A percentile compares a stretch with the other conserved stretches of the same genome.
These are phyloP conservation scores for Marasmius sp. DNA, from an alignment of 1,284 basidiomycete genomes.

Conservation along the genomic window DNA sequence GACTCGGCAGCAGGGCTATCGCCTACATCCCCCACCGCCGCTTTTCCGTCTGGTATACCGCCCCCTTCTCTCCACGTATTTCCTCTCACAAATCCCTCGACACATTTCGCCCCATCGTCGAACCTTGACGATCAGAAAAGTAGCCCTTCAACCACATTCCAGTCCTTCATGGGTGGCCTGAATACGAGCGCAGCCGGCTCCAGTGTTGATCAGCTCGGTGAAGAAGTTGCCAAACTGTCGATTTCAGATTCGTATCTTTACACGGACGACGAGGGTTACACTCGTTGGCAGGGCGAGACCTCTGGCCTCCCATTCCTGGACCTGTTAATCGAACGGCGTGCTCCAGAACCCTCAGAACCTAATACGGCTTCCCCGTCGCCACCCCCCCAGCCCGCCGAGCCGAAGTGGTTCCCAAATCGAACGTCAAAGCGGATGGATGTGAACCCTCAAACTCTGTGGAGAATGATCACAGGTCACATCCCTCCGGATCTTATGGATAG, in stretches of 20 bases:
- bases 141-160: constrained; percentile 45
- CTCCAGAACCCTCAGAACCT: constrained; percentile 23
- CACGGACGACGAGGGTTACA: constrained; percentile 80
- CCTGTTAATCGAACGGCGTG: constrained; percentile 65
- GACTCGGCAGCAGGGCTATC: constrained; percentile 42
- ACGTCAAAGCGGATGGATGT: constrained; percentile 70
- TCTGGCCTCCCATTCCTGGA: constrained; percentile 87
- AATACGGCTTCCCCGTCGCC: constrained; percentile 15
- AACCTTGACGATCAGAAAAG: constrained; percentile 38
- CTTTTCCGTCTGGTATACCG: constrained; percentile 67
- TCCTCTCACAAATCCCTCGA: constrained; percentile 75
- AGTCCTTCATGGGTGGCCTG: constrained; percentile 35
- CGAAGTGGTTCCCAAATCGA: constrained; percentile 79
- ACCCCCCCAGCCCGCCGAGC: constrained; percentile 27
- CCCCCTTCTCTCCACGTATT: constrained; percentile 74
- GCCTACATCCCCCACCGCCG: constrained; percentile 48
- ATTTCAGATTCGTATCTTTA: constrained; percentile 76
- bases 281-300: constrained; percentile 86
- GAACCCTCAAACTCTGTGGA: constrained; percentile 78
- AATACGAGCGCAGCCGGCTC: constrained; percentile 24
- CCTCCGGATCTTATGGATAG: constrained; percentile 89
- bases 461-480: constrained; percentile 72
- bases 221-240: constrained; percentile 60
- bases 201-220: constrained; percentile 46
- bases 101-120: constrained; percentile 58